Conservation (phyloP, 805 yeast genomes). For the Saturnispora diversa region DNA sequence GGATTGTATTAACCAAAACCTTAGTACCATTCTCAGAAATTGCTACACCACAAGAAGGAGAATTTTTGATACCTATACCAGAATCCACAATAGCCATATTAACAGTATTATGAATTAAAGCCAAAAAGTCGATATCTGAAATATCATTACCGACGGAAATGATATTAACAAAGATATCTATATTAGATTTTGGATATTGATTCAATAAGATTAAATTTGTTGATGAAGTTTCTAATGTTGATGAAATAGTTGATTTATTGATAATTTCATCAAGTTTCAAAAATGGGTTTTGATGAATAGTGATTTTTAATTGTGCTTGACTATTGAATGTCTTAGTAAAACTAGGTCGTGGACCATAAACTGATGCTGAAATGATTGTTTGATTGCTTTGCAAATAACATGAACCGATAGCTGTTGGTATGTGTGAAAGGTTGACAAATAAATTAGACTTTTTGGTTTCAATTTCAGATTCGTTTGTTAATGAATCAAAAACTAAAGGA, state of each 20-base stretch:
- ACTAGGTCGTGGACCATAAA: constrained; percentile 84
- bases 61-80: constrained; percentile 69
- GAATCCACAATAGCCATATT: constrained; percentile 78
- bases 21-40: constrained; percentile 14
- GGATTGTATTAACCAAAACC: constrained; percentile 31
- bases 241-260: constrained; percentile 22
- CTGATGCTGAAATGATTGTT: constrained; percentile 55
- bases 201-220: constrained; percentile 42
- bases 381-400: constrained; percentile 65
- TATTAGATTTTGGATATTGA: constrained; percentile 84
- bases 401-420: constrained; percentile 61
- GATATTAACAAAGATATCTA: constrained; percentile 66
- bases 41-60: constrained; percentile 54
- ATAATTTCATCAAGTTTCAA: constrained; percentile 28
- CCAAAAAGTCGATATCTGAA: constrained; percentile 31
- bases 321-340: constrained; percentile 28
- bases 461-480: constrained; percentile 14
- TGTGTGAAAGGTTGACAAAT: constrained; percentile 53
- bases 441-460: constrained; percentile 22
- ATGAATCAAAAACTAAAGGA: constrained; percentile 35
- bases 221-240: constrained; percentile 35
- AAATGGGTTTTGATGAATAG: constrained; percentile 15
- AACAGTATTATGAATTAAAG: constrained; percentile 48
- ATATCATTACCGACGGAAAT: constrained; percentile 38
- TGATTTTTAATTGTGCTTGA: constrained; percentile 24